Conservation (phyloP, 2,329 filamentous ascomycete species). For the Aureobasidium sp. region DNA sequence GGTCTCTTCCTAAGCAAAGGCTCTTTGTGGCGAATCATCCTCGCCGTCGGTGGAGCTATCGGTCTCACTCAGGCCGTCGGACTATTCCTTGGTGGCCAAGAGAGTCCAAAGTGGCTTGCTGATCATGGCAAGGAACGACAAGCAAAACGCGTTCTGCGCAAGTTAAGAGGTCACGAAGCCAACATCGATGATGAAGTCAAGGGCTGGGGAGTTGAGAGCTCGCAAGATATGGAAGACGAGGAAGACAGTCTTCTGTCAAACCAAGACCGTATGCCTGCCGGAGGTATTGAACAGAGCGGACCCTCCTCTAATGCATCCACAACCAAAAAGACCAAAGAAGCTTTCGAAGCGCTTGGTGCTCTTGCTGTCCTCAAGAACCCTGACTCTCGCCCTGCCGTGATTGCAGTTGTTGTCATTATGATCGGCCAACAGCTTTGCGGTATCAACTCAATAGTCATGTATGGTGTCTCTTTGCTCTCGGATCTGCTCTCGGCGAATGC, state of each 20-base stretch:
- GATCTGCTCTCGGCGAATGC: conserved; percentile 75
- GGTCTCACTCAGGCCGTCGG: conserved; percentile 61
- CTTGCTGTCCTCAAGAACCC: conserved; percentile 57
- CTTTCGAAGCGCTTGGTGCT: conserved; percentile 33
- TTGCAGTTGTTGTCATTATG: conserved; percentile 90
- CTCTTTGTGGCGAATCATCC: conserved; percentile 73
- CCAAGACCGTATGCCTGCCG: conserved; percentile 23
- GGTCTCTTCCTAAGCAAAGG: conserved; percentile 82
- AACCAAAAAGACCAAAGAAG: conserved; percentile 22
- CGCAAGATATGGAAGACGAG: conserved; percentile 45
- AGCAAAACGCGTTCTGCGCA: conserved; percentile 63
- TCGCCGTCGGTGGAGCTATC: conserved; percentile 64
- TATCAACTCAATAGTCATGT: conserved; percentile 98
- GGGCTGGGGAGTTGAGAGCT: conserved; percentile 34
- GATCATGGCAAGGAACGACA: conserved; percentile 52
- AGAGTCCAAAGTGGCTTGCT: conserved; percentile 83
- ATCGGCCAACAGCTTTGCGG: conserved; percentile 82
- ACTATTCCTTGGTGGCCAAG: conserved; percentile 63
- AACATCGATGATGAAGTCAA: conserved; percentile 69
- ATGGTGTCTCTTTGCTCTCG: conserved; percentile 83
- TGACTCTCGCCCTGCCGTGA: conserved; percentile 69
- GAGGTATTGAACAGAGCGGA: conserved; percentile 10
- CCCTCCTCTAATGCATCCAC: conserved; percentile 22
- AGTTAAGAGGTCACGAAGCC: conserved; percentile 61
- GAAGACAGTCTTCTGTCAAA: conserved; percentile 61